Percentiles rank a stretch among this genome's conserved stretches.
Evolutionary conservation across 768 basidiomycete genomes (phyloP).

Genomic region (Rhodocollybia butyracea): DNA sequence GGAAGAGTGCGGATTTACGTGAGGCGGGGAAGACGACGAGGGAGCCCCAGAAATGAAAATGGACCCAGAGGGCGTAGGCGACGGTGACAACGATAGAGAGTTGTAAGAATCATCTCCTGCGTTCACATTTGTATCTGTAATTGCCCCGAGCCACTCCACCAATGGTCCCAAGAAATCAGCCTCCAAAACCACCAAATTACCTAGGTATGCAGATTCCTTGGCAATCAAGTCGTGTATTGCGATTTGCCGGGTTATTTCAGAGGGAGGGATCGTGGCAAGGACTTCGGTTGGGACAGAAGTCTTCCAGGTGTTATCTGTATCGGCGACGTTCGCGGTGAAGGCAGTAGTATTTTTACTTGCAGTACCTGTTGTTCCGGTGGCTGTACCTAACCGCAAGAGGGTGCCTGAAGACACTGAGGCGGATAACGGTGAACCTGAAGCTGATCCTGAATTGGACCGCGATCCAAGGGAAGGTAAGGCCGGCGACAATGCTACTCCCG

Average conservation of each 20-base stretch:
- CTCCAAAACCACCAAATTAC: conserved; percentile 83
- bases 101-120: too few species aligned
- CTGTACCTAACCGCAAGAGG: too few species aligned
- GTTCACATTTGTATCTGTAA: too few species aligned
- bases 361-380: not conserved
- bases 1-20: conserved; percentile 84
- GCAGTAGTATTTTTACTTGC: not conserved
- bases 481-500: too few species aligned
- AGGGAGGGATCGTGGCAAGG: conserved; percentile 51
- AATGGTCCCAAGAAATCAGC: conserved; percentile 49
- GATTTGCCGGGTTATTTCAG: conserved; percentile 75
- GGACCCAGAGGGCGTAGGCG: not conserved
- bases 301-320: conserved; percentile 30
- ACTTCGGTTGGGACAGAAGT: conserved; percentile 41
- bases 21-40: conserved; percentile 77
- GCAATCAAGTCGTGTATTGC: conserved; percentile 68
- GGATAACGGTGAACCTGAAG: not conserved
- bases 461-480: conserved; percentile 45
- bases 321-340: not conserved
- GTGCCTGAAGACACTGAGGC: not conserved
- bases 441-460: not conserved
- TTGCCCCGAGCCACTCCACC: too few species aligned
- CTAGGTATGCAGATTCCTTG: conserved; percentile 86
- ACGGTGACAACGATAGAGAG: not conserved
- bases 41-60: not conserved